Evolutionary conservation across 1,284 basidiomycete species (phyloP).

Genomic region (Moniliophthora roreri): DNA sequence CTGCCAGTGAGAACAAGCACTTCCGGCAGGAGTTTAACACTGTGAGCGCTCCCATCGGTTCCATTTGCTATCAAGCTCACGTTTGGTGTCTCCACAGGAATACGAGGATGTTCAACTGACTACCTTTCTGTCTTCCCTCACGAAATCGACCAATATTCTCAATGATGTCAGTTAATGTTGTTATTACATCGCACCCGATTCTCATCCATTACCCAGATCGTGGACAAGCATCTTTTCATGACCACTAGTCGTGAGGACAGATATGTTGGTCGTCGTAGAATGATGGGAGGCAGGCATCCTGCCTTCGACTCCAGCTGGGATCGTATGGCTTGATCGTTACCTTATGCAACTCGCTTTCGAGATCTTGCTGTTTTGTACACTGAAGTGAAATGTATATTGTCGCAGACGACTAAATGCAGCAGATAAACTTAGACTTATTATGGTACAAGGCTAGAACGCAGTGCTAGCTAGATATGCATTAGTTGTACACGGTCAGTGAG

Average conservation of each 20-base stretch:
- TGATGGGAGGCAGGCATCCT: conserved; percentile 1
- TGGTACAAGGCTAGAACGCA: too few relatives aligned
- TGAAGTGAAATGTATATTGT: background rate
- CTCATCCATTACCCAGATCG: conserved; percentile 42
- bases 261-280: conserved; percentile 10
- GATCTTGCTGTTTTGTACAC: too few relatives aligned
- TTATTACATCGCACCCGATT: background rate
- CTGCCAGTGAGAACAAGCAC: conserved; percentile 75
- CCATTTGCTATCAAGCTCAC: conserved; percentile 6
- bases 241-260: conserved; percentile 33
- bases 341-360: background rate
- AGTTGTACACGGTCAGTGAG: too few relatives aligned
- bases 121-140: conserved; percentile 84
- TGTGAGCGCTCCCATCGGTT: conserved; percentile 40
- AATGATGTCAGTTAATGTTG: conserved; percentile 72
- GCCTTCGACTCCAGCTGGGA: conserved; percentile 41
- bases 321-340: conserved; percentile 38
- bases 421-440: too few relatives aligned
- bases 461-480: too few relatives aligned
- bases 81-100: conserved; percentile 57
- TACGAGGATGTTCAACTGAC: conserved; percentile 95
- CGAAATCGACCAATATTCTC: conserved; percentile 82
- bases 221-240: conserved; percentile 66
- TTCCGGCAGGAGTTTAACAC: conserved; percentile 87
- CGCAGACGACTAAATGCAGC: too few relatives aligned